A percentile compares a stretch with the other conserved stretches of the same genome.
phyloP scores from a whole-genome alignment of 352 stramenopile genomes.

The Phytophthora pseudosyringae region DNA sequence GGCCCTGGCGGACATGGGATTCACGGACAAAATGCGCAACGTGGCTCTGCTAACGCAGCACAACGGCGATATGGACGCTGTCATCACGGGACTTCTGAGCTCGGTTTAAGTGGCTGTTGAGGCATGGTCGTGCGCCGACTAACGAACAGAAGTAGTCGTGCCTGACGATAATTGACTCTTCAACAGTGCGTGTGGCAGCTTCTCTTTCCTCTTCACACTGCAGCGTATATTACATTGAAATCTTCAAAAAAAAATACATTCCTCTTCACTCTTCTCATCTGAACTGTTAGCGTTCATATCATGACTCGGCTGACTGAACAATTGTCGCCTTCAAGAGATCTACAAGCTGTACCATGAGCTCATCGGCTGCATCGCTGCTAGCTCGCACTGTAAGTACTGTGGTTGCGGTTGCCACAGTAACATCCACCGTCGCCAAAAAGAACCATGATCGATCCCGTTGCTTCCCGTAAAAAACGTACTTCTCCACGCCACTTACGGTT shows the following conservation, averaged over 20 bases:
- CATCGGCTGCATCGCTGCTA: slow-evolving; percentile 53
- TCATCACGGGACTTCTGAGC: slow-evolving; percentile 61
- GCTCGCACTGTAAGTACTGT: slow-evolving; percentile 52
- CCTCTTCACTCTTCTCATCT: neutral
- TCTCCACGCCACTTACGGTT: slow-evolving; percentile 68
- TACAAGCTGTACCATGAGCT: slow-evolving; percentile 54
- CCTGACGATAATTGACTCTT: slow-evolving; percentile 11
- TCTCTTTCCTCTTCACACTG: slow-evolving; percentile 11
- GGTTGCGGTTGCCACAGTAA: slow-evolving; percentile 46
- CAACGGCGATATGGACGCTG: slow-evolving; percentile 68
- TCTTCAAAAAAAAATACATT: slow-evolving; percentile 17
- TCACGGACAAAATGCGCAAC: slow-evolving; percentile 63
- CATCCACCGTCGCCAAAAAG: slow-evolving; percentile 63
- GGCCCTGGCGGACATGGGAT: slow-evolving; percentile 74
- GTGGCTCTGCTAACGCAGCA: slow-evolving; percentile 59
- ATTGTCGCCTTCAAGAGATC: slow-evolving; percentile 39
- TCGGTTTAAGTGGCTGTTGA: slow-evolving; percentile 15
- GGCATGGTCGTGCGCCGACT: neutral
- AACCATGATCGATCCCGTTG: slow-evolving; percentile 50
- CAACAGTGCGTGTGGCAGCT: slow-evolving; percentile 11
- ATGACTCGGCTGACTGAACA: slow-evolving; percentile 6
- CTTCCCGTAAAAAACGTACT: slow-evolving; percentile 84
- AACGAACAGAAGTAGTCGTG: slow-evolving; percentile 19
- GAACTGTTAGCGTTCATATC: slow-evolving; percentile 1
- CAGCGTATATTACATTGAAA: slow-evolving; percentile 44